Evolutionary conservation across 116 monocot genomes (phyloP).

Genomic region (Zostera marina): DNA sequence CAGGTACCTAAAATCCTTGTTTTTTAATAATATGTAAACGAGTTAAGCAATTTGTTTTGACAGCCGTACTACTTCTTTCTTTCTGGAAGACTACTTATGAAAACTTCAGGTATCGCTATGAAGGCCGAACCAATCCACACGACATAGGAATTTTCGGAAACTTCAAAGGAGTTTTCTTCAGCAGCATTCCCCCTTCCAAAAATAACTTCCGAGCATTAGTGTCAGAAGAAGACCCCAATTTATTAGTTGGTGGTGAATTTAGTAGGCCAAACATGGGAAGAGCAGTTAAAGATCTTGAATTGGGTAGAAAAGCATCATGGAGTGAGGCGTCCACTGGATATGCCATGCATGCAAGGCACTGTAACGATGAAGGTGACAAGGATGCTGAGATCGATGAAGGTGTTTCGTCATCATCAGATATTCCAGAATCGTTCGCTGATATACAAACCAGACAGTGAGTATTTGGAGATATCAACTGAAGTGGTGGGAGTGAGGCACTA

Average conservation of each 20-base stretch:
- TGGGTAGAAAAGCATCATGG: conserved; percentile 62
- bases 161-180: conserved; percentile 59
- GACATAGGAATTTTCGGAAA: conserved; percentile 41
- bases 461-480: too few relatives aligned
- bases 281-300: conserved; percentile 31
- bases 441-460: too few relatives aligned
- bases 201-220: conserved; percentile 51
- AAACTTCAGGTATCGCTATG: conserved; percentile 75
- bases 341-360: conserved; percentile 3
- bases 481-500: too few relatives aligned
- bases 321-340: conserved; percentile 20
- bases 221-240: conserved; percentile 14
- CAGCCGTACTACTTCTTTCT: background rate
- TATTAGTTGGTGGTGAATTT: conserved; percentile 23
- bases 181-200: conserved; percentile 45
- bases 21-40: too few relatives aligned
- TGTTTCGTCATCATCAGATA: too few relatives aligned
- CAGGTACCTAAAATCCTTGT: conserved; percentile 32
- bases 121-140: conserved; percentile 55
- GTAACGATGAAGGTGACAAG: too few relatives aligned
- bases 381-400: too few relatives aligned
- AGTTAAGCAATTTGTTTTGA: background rate
- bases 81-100: conserved; percentile 64
- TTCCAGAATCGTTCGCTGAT: too few relatives aligned
- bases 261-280: conserved; percentile 57